A percentile compares a stretch with the other conserved stretches of the same genome.
phyloP scores from a whole-genome alignment of 164 flowering plant species.

The Pachysandra terminalis region DNA sequence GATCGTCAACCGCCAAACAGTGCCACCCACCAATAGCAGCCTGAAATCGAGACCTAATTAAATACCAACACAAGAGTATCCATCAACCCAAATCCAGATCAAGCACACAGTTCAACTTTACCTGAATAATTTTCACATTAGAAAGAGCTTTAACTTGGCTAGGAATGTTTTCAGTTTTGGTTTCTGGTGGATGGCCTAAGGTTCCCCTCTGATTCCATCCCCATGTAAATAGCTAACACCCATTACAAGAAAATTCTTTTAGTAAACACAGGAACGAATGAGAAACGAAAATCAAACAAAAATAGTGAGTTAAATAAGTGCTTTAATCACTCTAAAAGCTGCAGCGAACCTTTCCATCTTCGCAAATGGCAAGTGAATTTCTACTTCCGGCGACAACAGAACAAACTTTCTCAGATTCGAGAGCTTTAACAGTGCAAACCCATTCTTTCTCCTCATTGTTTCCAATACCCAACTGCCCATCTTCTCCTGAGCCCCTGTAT shows the following conservation, averaged over 20 bases:
- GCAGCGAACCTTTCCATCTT: constrained; percentile 75
- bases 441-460: constrained; percentile 80
- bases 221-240: constrained; percentile 86
- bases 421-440: constrained; percentile 64
- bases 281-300: neutral
- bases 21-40: constrained; percentile 99
- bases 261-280: neutral
- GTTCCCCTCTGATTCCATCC: constrained; percentile 99
- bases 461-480: constrained; percentile 95
- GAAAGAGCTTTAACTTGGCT: constrained; percentile 84
- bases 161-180: constrained; percentile 84
- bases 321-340: neutral
- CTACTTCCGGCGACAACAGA: constrained; percentile 95
- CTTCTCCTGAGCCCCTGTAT: constrained; percentile 97
- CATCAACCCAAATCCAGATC: neutral
- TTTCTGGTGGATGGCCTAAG: constrained; percentile 85
- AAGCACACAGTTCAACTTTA: constrained; percentile 12
- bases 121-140: constrained; percentile 89
- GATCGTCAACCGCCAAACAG: constrained; percentile 99
- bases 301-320: neutral
- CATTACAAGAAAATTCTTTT: constrained; percentile 2
- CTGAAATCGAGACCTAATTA: constrained; percentile 33
- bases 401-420: constrained; percentile 41
- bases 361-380: constrained; percentile 92
- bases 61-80: neutral